Evolutionary conservation across 495 filamentous ascomycete species (phyloP).

Genomic region (Aspergillus coremiiformis): DNA sequence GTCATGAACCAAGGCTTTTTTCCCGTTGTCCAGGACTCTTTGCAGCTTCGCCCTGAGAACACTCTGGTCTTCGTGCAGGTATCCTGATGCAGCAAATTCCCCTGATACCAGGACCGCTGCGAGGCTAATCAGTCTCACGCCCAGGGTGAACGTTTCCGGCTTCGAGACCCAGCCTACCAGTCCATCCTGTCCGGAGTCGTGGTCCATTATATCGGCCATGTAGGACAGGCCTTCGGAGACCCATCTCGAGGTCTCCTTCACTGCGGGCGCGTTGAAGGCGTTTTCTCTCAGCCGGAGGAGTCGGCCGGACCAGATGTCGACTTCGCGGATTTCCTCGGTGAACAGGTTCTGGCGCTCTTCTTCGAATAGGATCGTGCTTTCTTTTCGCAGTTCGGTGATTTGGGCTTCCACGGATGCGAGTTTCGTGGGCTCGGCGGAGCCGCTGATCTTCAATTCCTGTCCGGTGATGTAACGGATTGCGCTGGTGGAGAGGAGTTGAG

Average conservation of each 20-base stretch:
- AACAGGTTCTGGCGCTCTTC: constrained; percentile 90
- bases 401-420: constrained; percentile 35
- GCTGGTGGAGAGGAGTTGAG: constrained; percentile 24
- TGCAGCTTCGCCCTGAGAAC: constrained; percentile 18
- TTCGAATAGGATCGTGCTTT: constrained; percentile 69
- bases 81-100: constrained; percentile 23
- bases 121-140: constrained; percentile 46
- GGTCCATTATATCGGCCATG: constrained; percentile 30
- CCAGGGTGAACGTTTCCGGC: constrained; percentile 62
- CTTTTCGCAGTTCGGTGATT: constrained; percentile 45
- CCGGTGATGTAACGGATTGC: constrained; percentile 25
- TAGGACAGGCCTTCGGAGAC: constrained; percentile 46
- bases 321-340: constrained; percentile 68
- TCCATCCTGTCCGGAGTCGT: constrained; percentile 43
- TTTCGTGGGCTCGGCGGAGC: constrained; percentile 4
- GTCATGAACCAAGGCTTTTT: constrained; percentile 24
- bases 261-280: constrained; percentile 18
- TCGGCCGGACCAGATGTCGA: constrained; percentile 52
- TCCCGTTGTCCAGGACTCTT: constrained; percentile 17
- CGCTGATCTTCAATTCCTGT: constrained; percentile 20
- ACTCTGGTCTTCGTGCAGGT: constrained; percentile 17
- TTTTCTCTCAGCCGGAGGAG: constrained; percentile 27
- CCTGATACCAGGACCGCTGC: constrained; percentile 40
- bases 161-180: constrained; percentile 67
- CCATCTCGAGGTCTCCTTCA: constrained; percentile 43